Conservation (phyloP, 2,329 filamentous ascomycete species). For the Fusarium proliferatum region DNA sequence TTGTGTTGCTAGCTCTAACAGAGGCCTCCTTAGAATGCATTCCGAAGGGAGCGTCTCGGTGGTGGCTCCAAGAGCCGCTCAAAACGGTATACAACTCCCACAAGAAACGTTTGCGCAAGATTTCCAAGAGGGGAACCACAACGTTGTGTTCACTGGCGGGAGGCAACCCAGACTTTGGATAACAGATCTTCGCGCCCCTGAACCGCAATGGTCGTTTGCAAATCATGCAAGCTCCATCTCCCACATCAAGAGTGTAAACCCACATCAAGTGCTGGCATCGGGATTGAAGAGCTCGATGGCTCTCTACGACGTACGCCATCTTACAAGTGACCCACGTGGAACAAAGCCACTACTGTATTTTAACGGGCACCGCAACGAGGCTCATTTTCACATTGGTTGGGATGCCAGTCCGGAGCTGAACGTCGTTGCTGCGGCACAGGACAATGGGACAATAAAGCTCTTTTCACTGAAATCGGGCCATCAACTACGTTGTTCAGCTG, state of each 20-base stretch:
- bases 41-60: conserved; percentile 48
- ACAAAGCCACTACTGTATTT: conserved; percentile 60
- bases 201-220: conserved; percentile 48
- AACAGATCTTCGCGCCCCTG: conserved; percentile 57
- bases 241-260: conserved; percentile 61
- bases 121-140: conserved; percentile 57
- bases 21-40: conserved; percentile 57
- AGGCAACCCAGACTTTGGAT: conserved; percentile 60
- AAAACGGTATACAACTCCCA: conserved; percentile 36
- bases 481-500: conserved; percentile 45
- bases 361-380: conserved; percentile 61
- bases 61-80: conserved; percentile 45
- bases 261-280: conserved; percentile 63
- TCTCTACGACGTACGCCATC: conserved; percentile 67
- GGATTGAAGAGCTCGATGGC: conserved; percentile 62
- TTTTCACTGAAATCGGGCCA: conserved; percentile 62
- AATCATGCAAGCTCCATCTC: conserved; percentile 57
- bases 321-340: conserved; percentile 29
- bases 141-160: conserved; percentile 63
- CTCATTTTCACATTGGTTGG: conserved; percentile 62
- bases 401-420: conserved; percentile 61
- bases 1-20: conserved; percentile 61
- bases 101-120: conserved; percentile 61
- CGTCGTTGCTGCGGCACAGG: conserved; percentile 65
- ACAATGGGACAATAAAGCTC: conserved; percentile 59